Evolutionary conservation across 805 yeast species (phyloP).

Genomic region (Candida corydali): DNA sequence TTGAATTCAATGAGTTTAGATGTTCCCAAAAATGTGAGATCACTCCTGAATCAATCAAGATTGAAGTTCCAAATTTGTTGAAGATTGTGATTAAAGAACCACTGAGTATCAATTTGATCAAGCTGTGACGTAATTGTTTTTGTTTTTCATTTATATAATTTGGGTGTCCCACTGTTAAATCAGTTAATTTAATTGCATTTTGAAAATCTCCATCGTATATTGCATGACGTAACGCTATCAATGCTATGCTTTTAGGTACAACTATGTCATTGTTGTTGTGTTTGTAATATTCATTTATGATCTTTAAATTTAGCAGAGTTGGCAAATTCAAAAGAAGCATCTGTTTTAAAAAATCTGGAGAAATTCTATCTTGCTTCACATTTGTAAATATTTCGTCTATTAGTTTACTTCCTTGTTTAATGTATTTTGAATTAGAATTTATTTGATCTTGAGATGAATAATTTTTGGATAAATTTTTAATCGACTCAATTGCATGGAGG

Average conservation of each 20-base stretch:
- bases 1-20: slow-evolving; percentile 44
- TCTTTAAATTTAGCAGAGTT: slow-evolving; percentile 21
- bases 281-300: slow-evolving; percentile 23
- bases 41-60: slow-evolving; percentile 34
- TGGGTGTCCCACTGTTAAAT: slow-evolving; percentile 55
- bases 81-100: slow-evolving; percentile 31
- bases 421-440: slow-evolving; percentile 9
- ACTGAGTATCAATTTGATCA: slow-evolving; percentile 26
- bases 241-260: slow-evolving; percentile 39
- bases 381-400: slow-evolving; percentile 8
- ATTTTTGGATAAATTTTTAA: background rate
- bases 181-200: slow-evolving; percentile 54
- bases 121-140: slow-evolving; percentile 26
- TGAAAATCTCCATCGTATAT: slow-evolving; percentile 55
- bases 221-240: slow-evolving; percentile 63
- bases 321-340: slow-evolving; percentile 33
- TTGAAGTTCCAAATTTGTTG: slow-evolving; percentile 40
- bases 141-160: slow-evolving; percentile 40
- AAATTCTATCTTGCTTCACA: too few relatives aligned
- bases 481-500: slow-evolving; percentile 7
- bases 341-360: slow-evolving; percentile 19
- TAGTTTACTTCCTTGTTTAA: slow-evolving; percentile 3
- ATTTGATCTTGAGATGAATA: slow-evolving; percentile 8
- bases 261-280: slow-evolving; percentile 14
- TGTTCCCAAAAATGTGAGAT: slow-evolving; percentile 36